Evolutionary conservation across 2,329 filamentous ascomycete species (phyloP).

Genomic region (Clathrospora elynae): DNA sequence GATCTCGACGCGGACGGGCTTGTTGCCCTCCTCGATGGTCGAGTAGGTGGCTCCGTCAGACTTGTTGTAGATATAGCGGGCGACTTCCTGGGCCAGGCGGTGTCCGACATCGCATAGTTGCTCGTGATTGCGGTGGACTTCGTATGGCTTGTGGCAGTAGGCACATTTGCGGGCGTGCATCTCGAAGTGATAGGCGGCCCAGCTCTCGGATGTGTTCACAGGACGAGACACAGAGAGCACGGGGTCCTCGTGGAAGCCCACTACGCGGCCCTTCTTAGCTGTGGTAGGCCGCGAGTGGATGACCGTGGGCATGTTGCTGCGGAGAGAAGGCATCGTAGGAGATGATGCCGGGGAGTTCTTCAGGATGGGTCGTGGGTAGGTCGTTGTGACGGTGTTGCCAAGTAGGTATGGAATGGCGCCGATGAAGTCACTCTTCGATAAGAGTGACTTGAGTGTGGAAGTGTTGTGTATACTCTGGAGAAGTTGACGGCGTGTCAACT

Average conservation of each 20-base stretch:
- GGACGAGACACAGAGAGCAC: slow-evolving; percentile 50
- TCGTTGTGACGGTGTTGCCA: slow-evolving; percentile 38
- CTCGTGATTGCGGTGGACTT: slow-evolving; percentile 48
- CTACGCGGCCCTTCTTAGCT: slow-evolving; percentile 41
- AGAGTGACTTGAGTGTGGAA: slow-evolving; percentile 25
- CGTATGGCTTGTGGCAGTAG: slow-evolving; percentile 53
- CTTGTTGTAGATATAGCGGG: slow-evolving; percentile 52
- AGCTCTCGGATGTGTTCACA: slow-evolving; percentile 50
- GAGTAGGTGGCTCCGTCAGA: slow-evolving; percentile 44
- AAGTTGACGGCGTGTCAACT: slow-evolving; percentile 10
- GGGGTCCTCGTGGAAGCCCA: slow-evolving; percentile 46
- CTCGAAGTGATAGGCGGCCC: slow-evolving; percentile 56
- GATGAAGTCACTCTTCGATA: slow-evolving; percentile 34
- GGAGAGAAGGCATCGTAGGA: slow-evolving; percentile 42
- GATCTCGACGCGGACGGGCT: slow-evolving; percentile 54
- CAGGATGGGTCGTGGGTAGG: slow-evolving; percentile 39
- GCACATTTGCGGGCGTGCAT: slow-evolving; percentile 53
- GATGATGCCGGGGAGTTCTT: slow-evolving; percentile 34
- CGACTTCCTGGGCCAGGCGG: slow-evolving; percentile 52
- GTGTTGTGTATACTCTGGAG: slow-evolving; percentile 21
- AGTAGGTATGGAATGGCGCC: slow-evolving; percentile 29
- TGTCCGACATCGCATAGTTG: slow-evolving; percentile 53
- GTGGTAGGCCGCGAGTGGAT: slow-evolving; percentile 36
- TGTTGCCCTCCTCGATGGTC: slow-evolving; percentile 45
- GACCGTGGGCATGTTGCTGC: slow-evolving; percentile 44